These are phyloP conservation scores for Cryptococcus wingfieldii DNA, from an alignment of 1,284 basidiomycete species.

Conservation along the genomic window DNA sequence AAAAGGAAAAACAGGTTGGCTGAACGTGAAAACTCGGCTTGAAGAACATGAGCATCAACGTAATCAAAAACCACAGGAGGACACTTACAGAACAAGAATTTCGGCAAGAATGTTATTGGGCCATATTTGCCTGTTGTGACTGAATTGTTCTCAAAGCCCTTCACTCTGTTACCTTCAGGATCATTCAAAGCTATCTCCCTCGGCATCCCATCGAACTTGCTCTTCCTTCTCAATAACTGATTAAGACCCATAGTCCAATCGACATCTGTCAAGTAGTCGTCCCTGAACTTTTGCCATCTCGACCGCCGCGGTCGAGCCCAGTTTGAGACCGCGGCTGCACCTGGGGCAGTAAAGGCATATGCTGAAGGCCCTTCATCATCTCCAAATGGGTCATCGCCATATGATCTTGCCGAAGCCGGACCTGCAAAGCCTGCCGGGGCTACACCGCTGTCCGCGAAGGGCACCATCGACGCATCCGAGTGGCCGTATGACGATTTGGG, in stretches of 20 bases:
- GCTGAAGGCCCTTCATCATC: slow-evolving; percentile 42
- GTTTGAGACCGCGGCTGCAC: slow-evolving; percentile 26
- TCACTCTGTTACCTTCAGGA: slow-evolving; percentile 52
- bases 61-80: neutral
- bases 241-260: slow-evolving; percentile 47
- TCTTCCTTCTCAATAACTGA: slow-evolving; percentile 34
- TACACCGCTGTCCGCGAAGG: slow-evolving; percentile 36
- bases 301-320: slow-evolving; percentile 14
- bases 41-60: slow-evolving; percentile 1
- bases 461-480: slow-evolving; percentile 30
- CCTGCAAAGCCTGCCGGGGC: slow-evolving; percentile 36
- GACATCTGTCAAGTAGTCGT: slow-evolving; percentile 41
- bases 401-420: slow-evolving; percentile 3
- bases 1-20: slow-evolving; percentile 99
- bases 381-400: slow-evolving; percentile 31
- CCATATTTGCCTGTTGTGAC: slow-evolving; percentile 97
- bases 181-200: slow-evolving; percentile 65
- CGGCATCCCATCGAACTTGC: slow-evolving; percentile 45
- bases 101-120: slow-evolving; percentile 78
- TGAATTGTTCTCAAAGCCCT: slow-evolving; percentile 72
- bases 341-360: slow-evolving; percentile 37
- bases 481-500: slow-evolving; percentile 15
- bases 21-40: slow-evolving; percentile 64
- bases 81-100: slow-evolving; percentile 79
- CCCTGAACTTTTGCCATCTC: slow-evolving; percentile 36